These are phyloP conservation scores for Linum lewisii DNA, from an alignment of 345 rosid species.

Conservation along the genomic window DNA sequence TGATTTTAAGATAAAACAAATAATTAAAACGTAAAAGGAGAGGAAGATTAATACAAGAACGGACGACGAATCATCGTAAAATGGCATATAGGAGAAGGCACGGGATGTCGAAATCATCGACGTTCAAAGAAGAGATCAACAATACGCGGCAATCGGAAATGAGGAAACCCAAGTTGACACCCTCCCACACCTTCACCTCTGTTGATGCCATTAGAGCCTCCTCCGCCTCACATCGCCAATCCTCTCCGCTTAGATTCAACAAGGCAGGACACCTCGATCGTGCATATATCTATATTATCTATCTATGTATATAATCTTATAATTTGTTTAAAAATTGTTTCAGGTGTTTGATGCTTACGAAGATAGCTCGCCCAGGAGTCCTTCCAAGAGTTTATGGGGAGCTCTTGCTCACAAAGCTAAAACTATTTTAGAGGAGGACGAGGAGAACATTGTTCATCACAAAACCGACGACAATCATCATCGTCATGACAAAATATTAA, in stretches of 20 bases:
- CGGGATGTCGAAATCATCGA: constrained; percentile 60
- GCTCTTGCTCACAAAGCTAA: constrained; percentile 80
- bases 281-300: background rate
- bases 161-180: constrained; percentile 15
- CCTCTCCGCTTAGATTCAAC: constrained; percentile 29
- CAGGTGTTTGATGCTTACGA: constrained; percentile 72
- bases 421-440: constrained; percentile 71
- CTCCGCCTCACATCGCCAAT: constrained; percentile 48
- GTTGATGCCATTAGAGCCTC: constrained; percentile 88
- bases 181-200: constrained; percentile 34
- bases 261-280: constrained; percentile 34
- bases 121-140: constrained; percentile 74
- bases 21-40: too few species aligned
- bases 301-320: background rate
- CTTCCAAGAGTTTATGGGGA: constrained; percentile 70
- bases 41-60: too few species aligned
- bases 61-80: too few species aligned
- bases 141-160: constrained; percentile 22
- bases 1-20: too few species aligned
- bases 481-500: background rate
- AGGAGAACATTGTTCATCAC: background rate
- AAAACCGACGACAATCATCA: too few species aligned
- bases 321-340: constrained; percentile 16
- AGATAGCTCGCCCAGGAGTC: constrained; percentile 21
- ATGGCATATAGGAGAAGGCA: constrained; percentile 98